Base-by-base conservation (phyloP, 2,329 filamentous ascomycete genomes). In the Ophiostoma australiae region DNA sequence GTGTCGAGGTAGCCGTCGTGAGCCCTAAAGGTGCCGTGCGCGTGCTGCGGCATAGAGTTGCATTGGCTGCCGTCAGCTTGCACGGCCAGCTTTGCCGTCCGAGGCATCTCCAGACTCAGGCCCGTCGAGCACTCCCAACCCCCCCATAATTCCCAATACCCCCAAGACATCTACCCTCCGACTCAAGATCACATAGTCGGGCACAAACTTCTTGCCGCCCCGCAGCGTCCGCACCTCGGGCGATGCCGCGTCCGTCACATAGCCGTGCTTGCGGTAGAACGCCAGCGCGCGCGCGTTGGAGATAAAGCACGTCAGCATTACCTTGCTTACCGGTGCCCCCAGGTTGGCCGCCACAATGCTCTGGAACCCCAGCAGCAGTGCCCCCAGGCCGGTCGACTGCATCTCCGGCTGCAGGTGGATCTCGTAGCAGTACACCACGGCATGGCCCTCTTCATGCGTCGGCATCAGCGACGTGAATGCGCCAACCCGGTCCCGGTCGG, bases 381-480 rank as follows among this genome's bases (percentile, higher is more conserved):
- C 81, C 1, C 88, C 90, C 2, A 94, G 80, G 0, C 91, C 90
- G 17, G 85, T 84, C n/a, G 87, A 67, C 17, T 35, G 85, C 4
- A 91, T 77, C 1, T 81, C 79, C 1, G 83, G 79, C 52, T 82
- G 79, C 3, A 94, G 83, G 76, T 94, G 91, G 48, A 94, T 87
- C 79, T 94, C 91, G 77, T 93, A 94, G 78, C 91, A 89, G 78
- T 93, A 94, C 27, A 93, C 77, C 1, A 93, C 90, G 0, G 88
- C 82, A 72, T 87, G 80, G 1, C 84, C 84, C 73, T 89, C 87
- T 76, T 92, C 90, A 75, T 86, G 86, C 1, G 88, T 90, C n/a
- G 90, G 85, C 89, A 91, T 89, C 76, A 91, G 81, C n/a, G 88
- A 91, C 1, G 85, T 82, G 75, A 91, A 90, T 4, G 83, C 88